Conservation (phyloP, 305 asterid genomes). For the Fraxinus albicans region DNA sequence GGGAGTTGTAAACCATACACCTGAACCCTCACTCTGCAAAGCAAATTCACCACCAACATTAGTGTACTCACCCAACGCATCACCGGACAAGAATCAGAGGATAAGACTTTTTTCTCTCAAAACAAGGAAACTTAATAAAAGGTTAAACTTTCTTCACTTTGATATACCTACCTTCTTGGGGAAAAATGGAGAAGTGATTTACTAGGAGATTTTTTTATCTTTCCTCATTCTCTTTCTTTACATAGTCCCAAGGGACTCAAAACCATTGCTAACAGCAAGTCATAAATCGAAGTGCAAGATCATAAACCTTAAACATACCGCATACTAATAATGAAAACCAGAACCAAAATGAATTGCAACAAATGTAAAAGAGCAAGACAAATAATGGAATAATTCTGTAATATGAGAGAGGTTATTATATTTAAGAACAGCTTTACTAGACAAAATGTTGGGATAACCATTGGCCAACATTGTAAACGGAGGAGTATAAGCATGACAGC, state of each 20-base stretch:
- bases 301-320: background rate
- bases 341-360: background rate
- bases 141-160: background rate
- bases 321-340: background rate
- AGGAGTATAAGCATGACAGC: too few relatives aligned
- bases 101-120: background rate
- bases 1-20: slow-evolving; percentile 68
- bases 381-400: background rate
- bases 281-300: background rate
- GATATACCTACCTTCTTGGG: background rate
- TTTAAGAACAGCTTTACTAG: too few relatives aligned
- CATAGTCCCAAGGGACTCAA: background rate
- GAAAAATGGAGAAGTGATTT: background rate
- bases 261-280: background rate
- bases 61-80: slow-evolving; percentile 4
- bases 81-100: background rate
- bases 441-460: too few relatives aligned
- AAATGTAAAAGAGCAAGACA: background rate
- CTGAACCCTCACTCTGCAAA: slow-evolving; percentile 74
- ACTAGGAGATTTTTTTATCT: background rate
- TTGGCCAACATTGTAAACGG: too few relatives aligned
- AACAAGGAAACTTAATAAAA: background rate
- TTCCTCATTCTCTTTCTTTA: background rate
- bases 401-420: background rate
- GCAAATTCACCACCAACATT: slow-evolving; percentile 5